Evolutionary conservation across 306 rosid genomes (phyloP).

Genomic region (Gastrolobium bilobum): DNA sequence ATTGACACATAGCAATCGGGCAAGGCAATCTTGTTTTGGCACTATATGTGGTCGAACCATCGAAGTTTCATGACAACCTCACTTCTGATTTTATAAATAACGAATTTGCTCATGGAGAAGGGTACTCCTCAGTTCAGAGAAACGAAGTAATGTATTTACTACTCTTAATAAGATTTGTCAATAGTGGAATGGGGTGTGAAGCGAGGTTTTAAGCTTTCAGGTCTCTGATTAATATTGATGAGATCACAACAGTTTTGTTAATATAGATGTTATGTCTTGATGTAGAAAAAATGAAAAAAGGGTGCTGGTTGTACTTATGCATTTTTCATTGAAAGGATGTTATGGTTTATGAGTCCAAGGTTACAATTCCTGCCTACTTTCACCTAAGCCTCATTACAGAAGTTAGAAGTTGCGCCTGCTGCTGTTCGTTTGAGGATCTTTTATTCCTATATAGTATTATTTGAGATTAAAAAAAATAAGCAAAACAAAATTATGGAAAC

Average conservation of each 20-base stretch:
- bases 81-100: background rate
- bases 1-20: slow-evolving; percentile 34
- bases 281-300: background rate
- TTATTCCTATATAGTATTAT: background rate
- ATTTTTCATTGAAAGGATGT: background rate
- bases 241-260: background rate
- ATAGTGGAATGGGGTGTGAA: too few relatives aligned
- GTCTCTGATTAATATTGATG: background rate
- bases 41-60: background rate
- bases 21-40: background rate
- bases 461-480: background rate
- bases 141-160: too few relatives aligned
- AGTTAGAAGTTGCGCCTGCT: background rate
- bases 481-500: background rate
- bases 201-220: background rate
- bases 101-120: background rate
- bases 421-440: background rate
- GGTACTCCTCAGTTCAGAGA: slow-evolving; percentile 13
- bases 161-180: too few relatives aligned
- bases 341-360: background rate
- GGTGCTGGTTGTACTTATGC: background rate
- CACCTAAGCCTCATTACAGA: background rate
- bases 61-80: background rate
- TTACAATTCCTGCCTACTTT: background rate
- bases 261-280: background rate